Percentiles rank a stretch among this genome's conserved stretches.
Evolutionary conservation across 257 asterid species (phyloP).

Genomic region (Phtheirospermum japonicum): DNA sequence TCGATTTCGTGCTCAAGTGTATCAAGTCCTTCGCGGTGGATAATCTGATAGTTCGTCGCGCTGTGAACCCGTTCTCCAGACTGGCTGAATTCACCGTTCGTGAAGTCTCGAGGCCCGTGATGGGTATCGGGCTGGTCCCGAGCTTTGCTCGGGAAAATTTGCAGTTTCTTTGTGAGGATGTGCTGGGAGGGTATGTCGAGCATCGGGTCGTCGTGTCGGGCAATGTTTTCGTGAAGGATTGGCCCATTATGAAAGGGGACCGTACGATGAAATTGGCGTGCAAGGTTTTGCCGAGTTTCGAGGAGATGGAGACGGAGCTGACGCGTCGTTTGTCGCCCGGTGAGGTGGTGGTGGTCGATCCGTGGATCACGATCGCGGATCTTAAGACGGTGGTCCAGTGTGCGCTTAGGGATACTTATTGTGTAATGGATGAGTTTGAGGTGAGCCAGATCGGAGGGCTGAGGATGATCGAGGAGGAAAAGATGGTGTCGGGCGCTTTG

Average conservation of each 20-base stretch:
- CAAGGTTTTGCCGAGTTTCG: slow-evolving; percentile 69
- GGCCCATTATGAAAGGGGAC: slow-evolving; percentile 29
- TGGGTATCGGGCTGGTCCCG: slow-evolving; percentile 13
- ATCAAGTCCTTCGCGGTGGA: slow-evolving; percentile 54
- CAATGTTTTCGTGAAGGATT: slow-evolving; percentile 54
- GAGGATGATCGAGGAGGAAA: slow-evolving; percentile 49
- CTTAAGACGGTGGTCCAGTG: slow-evolving; percentile 52
- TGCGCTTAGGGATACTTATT: slow-evolving; percentile 72
- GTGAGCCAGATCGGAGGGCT: slow-evolving; percentile 69
- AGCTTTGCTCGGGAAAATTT: slow-evolving; percentile 43
- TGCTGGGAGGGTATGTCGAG: slow-evolving; percentile 41
- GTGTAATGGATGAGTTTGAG: slow-evolving; percentile 60
- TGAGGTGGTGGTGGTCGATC: slow-evolving; percentile 51
- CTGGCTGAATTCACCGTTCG: slow-evolving; percentile 50
- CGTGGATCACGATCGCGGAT: slow-evolving; percentile 43
- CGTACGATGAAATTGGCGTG: slow-evolving; percentile 45
- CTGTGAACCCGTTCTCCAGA: slow-evolving; percentile 41
- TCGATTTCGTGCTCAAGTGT: slow-evolving; percentile 78
- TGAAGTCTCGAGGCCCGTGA: slow-evolving; percentile 25
- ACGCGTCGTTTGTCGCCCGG: slow-evolving; percentile 65
- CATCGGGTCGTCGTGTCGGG: slow-evolving; percentile 36
- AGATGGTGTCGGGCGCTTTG: slow-evolving; percentile 32
- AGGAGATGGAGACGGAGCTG: slow-evolving; percentile 61
- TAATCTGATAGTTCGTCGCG: slow-evolving; percentile 51
- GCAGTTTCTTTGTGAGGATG: slow-evolving; percentile 44